Conservation (phyloP, 192 early-diverging fungal species). For the Coemansia sp. region DNA sequence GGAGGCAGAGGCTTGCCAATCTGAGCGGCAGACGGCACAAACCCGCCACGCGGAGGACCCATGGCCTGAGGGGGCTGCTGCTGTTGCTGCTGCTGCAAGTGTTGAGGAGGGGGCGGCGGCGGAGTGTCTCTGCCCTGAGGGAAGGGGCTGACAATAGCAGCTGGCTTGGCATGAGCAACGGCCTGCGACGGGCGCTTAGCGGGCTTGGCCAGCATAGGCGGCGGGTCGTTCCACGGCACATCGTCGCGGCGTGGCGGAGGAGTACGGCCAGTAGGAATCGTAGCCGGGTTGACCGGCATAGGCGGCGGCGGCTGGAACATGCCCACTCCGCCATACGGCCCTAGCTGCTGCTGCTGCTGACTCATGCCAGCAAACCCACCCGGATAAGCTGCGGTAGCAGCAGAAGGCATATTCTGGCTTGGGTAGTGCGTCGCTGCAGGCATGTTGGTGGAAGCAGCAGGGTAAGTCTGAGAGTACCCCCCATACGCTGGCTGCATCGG, state of each 20-base stretch:
- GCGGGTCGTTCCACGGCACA: constrained; percentile 45
- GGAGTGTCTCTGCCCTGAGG: constrained; percentile 41
- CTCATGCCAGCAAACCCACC: constrained; percentile 26
- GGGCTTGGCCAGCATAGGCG: constrained; percentile 23
- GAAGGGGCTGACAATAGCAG: constrained; percentile 44
- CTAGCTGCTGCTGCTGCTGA: constrained; percentile 9
- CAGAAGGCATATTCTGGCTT: background rate
- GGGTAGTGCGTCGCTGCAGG: constrained; percentile 34
- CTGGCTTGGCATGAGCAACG: constrained; percentile 10
- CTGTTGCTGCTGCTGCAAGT: constrained; percentile 16
- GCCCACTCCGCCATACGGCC: constrained; percentile 3
- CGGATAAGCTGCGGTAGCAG: constrained; percentile 7
- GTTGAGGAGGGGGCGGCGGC: constrained; percentile 30
- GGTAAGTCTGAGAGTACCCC: background rate
- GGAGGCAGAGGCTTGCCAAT: constrained; percentile 14
- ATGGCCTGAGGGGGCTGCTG: background rate
- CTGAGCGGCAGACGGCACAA: constrained; percentile 4
- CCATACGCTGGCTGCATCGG: constrained; percentile 18
- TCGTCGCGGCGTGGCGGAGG: constrained; percentile 40
- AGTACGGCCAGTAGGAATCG: constrained; percentile 35
- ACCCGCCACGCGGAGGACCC: constrained; percentile 9
- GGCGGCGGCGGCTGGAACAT: constrained; percentile 51
- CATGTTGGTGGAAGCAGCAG: constrained; percentile 17
- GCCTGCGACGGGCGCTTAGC: constrained; percentile 26
- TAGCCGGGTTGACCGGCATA: constrained; percentile 38